Conservation (phyloP, 2,329 filamentous ascomycete genomes). For the Rhynchosporium agropyri region DNA sequence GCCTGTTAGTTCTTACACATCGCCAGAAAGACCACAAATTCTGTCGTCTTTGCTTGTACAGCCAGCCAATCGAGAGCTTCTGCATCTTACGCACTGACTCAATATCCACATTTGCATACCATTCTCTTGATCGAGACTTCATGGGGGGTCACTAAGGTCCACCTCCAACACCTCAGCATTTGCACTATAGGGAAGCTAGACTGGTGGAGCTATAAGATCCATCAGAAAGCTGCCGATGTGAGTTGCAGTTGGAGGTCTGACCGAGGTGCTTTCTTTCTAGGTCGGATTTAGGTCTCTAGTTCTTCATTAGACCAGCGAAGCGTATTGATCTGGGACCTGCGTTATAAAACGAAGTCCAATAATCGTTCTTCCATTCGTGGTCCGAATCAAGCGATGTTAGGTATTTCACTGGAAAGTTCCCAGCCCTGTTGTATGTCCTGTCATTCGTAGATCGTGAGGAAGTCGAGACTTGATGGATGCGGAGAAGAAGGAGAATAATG, state of each 20-base stretch:
- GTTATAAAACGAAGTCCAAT: constrained; percentile 1
- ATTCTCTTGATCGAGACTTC: not conserved
- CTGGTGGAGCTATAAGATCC: not conserved
- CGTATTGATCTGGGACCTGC: constrained; percentile 10
- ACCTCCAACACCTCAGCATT: not conserved
- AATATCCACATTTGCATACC: constrained; percentile 3
- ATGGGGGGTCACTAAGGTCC: not conserved
- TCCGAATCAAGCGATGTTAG: constrained; percentile 4
- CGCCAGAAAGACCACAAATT: not conserved
- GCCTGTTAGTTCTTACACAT: not conserved
- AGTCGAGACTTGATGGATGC: not conserved
- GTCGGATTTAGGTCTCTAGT: constrained; percentile 10
- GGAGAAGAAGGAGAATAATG: constrained; percentile 3
- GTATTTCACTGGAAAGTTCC: not conserved
- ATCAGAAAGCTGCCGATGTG: not conserved
- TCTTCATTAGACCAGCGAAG: not conserved
- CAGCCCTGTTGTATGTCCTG: not conserved
- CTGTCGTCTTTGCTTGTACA: not conserved
- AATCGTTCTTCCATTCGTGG: not conserved
- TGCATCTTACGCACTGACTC: not conserved
- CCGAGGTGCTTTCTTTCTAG: constrained; percentile 1
- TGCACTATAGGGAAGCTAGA: constrained; percentile 8
- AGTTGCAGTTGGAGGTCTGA: not conserved
- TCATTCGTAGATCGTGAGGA: not conserved
- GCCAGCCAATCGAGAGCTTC: not conserved